These are phyloP conservation scores for Gossypioides kirkii DNA, from an alignment of 345 rosid genomes.

Conservation along the genomic window DNA sequence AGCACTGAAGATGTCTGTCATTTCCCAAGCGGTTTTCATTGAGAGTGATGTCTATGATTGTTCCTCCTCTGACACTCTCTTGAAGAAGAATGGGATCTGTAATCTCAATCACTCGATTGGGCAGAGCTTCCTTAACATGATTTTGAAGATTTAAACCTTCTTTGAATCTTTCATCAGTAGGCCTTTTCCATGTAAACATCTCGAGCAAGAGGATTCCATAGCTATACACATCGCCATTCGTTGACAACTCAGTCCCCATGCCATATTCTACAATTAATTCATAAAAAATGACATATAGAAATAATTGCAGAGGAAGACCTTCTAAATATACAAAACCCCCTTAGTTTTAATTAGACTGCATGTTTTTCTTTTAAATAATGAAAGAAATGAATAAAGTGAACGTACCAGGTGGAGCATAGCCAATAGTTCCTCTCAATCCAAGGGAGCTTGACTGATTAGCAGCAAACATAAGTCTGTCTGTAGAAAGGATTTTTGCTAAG, in stretches of 20 bases:
- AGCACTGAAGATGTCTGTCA: too few species aligned
- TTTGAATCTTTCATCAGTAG: not conserved
- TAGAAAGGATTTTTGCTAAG: not conserved
- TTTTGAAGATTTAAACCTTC: not conserved
- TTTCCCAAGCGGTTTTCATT: too few species aligned
- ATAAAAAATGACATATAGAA: too few species aligned
- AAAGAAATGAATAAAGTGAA: not conserved
- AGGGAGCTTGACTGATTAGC: not conserved
- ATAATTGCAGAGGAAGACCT: too few species aligned
- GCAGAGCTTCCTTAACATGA: too few species aligned
- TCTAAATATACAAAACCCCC: too few species aligned
- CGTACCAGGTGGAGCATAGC: constrained; percentile 25
- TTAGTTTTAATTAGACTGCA: too few species aligned
- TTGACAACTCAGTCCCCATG: not conserved
- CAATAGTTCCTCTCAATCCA: constrained; percentile 16
- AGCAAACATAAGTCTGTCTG: fast-evolving
- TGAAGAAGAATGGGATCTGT: too few species aligned
- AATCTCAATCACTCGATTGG: too few species aligned
- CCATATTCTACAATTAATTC: not conserved
- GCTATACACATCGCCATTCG: not conserved
- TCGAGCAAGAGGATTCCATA: not conserved
- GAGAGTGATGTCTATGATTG: too few species aligned
- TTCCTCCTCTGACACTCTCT: too few species aligned
- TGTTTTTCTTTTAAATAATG: not conserved
- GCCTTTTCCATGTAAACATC: not conserved